Evolutionary conservation across 2,329 filamentous ascomycete species (phyloP), one percentile per base, ranked within the genome.

Genomic region (Cytospora leucostoma): DNA sequence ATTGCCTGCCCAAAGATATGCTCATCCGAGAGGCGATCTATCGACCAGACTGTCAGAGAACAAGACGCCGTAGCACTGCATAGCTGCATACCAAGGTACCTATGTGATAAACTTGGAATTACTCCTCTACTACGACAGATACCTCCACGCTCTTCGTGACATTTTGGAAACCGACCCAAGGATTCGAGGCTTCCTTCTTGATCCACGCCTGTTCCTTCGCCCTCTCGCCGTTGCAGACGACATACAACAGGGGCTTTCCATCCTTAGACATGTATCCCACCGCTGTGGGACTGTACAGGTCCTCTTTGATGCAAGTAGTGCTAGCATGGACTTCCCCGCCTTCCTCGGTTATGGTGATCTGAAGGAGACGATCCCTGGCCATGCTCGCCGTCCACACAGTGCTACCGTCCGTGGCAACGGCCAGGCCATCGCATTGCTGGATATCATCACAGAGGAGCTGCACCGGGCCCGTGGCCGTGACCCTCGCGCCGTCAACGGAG

Each of bases 211-310:
- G 33, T 34, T 61, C 32, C 19, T 61, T 53, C 19, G 55, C 59
- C 38, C 59, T 55, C 33, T 61, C 51, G 3, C 59, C 59, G n/a
- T 61, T 61, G 50, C 59, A 61, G 7, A 61, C 59, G 49, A 61
- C 59, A 15, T 61, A 61, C 51, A 61, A 44, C 37, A 7, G 27
- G 6, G 49, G 32, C 51, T 8, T 38, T 40, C 19, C 58, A 4
- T 21, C 35, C 3, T 15, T 40, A 13, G 19, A 50, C 21, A 21
- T 21, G 3, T 32, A 33, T 38, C 55, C 59, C 1, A 61, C 59
- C 3, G 59, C 59, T 17, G 59, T 61, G n/a, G 59, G 59, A 40
- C 59, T 61, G 59, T 61, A 61, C 19, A 61, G 38, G 51, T 61
- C 37, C 38, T 61, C 59, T 44, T 61, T 55, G 37, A 61, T 13